Conservation (phyloP, 441 rosid species). For the Gossypium armourianum region DNA sequence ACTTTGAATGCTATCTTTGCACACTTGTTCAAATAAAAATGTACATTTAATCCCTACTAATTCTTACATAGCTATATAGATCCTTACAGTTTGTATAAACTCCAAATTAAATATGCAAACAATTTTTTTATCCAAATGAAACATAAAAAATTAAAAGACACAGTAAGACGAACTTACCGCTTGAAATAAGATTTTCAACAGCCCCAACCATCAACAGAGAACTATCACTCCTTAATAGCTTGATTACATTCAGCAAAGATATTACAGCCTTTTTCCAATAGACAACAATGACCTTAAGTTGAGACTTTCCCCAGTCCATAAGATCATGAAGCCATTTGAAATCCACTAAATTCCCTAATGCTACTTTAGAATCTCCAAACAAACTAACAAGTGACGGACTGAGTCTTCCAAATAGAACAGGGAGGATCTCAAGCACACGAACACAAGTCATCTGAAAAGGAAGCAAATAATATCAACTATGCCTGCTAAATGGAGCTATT, state of each 20-base stretch:
- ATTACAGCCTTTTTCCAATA: conserved; percentile 77
- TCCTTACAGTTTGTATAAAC: not conserved
- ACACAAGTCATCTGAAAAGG: conserved; percentile 85
- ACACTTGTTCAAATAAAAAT: not conserved
- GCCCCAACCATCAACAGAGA: conserved; percentile 30
- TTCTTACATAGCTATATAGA: not conserved
- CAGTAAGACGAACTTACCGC: conserved; percentile 41
- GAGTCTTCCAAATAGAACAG: conserved; percentile 54
- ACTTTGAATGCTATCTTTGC: conserved; percentile 2
- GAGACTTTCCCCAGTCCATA: conserved; percentile 87
- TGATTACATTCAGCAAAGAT: conserved; percentile 48
- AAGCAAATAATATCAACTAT: conserved; percentile 14
- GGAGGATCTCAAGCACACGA: conserved; percentile 82
- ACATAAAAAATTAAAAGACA: conserved; percentile 1
- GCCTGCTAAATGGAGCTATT: not conserved
- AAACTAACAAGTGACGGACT: conserved; percentile 24
- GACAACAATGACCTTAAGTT: conserved; percentile 66
- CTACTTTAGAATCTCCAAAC: conserved; percentile 29
- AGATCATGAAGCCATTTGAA: conserved; percentile 83
- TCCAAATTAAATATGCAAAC: not conserved
- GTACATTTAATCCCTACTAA: not conserved
- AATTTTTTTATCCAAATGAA: not conserved
- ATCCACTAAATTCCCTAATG: conserved; percentile 32
- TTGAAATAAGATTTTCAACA: conserved; percentile 51
- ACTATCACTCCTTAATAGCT: conserved; percentile 34